These are phyloP conservation scores for Boletellus ananas DNA, from an alignment of 768 basidiomycete species.

Conservation along the genomic window DNA sequence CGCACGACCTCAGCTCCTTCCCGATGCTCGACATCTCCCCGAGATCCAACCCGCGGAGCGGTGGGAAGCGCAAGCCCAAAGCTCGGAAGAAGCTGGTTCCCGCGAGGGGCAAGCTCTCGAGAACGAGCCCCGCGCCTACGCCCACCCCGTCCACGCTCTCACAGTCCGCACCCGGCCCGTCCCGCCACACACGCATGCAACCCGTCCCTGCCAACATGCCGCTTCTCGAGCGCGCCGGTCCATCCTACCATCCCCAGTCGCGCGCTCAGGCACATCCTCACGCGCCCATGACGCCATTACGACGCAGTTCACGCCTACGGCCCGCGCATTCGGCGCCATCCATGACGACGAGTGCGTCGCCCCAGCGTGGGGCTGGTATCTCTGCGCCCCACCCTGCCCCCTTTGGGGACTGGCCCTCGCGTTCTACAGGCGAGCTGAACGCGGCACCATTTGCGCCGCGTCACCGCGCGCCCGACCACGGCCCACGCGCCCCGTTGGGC, in stretches of 20 bases:
- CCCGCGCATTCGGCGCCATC: neutral
- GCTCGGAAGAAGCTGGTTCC: neutral
- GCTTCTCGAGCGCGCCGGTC: neutral
- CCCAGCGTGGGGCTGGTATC: neutral
- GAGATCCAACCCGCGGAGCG: neutral
- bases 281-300: neutral
- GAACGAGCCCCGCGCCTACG: neutral
- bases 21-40: neutral
- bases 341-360: neutral
- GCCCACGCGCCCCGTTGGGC: neutral
- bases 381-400: neutral
- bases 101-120: neutral
- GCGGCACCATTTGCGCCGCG: neutral
- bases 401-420: conserved; percentile 14
- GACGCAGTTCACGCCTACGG: neutral
- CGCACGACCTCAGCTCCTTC: neutral
- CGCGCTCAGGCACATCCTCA: neutral
- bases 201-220: conserved; percentile 3
- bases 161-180: neutral
- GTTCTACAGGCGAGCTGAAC: conserved; percentile 24
- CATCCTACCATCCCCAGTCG: conserved; percentile 1
- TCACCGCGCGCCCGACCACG: neutral
- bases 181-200: neutral
- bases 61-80: neutral
- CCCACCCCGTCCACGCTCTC: neutral